Base-by-base conservation (phyloP, 2,329 filamentous ascomycete genomes). In the Fusarium sororula region DNA sequence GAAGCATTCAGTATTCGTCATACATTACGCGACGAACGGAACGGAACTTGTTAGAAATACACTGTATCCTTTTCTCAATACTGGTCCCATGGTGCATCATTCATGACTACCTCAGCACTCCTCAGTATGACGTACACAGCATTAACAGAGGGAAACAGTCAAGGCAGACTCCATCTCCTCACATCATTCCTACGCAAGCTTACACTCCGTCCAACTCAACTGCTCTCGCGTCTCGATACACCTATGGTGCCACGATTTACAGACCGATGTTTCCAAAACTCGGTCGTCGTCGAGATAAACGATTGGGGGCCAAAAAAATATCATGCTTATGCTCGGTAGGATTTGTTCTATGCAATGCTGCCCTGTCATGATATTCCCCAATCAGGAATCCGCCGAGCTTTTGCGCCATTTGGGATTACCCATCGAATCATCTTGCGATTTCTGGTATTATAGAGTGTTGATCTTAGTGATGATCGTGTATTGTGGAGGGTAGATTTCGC, bases 311-410 rank as follows among this genome's bases (percentile, higher is more conserved):
- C 30, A 37, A 47, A 78, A 76, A 42, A 3, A 76, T 74, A 18
- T 15, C 12, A 18, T 54, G 55, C n/a, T 45, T 39, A 79, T 74
- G 69, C 85, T 75, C 57, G 83, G 79, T 1, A 91, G 89, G 1
- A 93, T 93, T 6, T 5, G 92, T 90, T 7, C 95, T 84, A 79
- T 96, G 93, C 80, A 85, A 7, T 78, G 80, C 58, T 84, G 56
- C 81, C 82, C 14, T 79, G 72, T 77, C 53, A 76, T 83, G 68
- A 84, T 81, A 51, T 15, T 76, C 17, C 75, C 77, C 32, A 90
- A 81, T 32, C 84, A 79, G 3, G 74, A 81, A 56, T 54, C 70
- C 24, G 42, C 62, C 86, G 81, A 10, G 91, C 80, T 22, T 30
- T 47, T 56, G 66, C 55, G 54, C 63, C 51, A 62, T 68, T n/a